Base-by-base conservation (phyloP, 1,284 basidiomycete species). In the Apiotrichum gamsii region DNA sequence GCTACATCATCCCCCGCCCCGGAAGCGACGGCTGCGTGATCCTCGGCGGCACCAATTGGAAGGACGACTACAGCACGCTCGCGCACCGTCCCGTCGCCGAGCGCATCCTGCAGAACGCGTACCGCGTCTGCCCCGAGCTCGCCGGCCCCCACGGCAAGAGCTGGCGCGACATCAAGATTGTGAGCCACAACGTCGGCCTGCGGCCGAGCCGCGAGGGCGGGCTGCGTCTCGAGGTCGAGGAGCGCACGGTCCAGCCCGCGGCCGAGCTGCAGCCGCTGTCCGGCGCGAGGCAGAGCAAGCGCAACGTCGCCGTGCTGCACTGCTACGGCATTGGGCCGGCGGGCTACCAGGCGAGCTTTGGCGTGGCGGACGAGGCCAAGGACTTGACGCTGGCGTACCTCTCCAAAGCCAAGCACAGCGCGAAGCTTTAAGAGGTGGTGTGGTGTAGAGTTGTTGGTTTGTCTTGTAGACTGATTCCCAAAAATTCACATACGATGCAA, bases 131-230 rank as follows among this genome's bases (percentile, higher is more conserved):
- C 43, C 74, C 73, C 2, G 54, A 44, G 11, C 59, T 75, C 23
- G 64, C 69, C 43, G 65, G 57, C 15, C 56, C 53, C 11, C 54
- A 58, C 43, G 69, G 55, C 24, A 51, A 47, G 47, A 53, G 52
- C 19, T 72, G 69, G 69, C 45, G 52, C 25, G 72, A 70, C 28
- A 74, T 76, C 43, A 76, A 77, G 48, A 73, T 84, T 19, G 64
- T 82, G 21, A 67, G 70, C 14, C 80, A 82, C 64, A 81, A 81
- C 54, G 82, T 82, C 43, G 87, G 86, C 0, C 69, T 88, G 31
- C 74, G 87, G 11, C 87, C 87, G 0, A 80, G 74, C 3, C 75
- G 87, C 46, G 78, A 76, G 35, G 82, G 81, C 20, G 86, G 85
- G 0, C 72, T 84, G 5, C 75, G 86, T 34, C 70, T 89, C 13